phyloP scores from a whole-genome alignment of 768 basidiomycete genomes.

The Naganishia randhawae region DNA sequence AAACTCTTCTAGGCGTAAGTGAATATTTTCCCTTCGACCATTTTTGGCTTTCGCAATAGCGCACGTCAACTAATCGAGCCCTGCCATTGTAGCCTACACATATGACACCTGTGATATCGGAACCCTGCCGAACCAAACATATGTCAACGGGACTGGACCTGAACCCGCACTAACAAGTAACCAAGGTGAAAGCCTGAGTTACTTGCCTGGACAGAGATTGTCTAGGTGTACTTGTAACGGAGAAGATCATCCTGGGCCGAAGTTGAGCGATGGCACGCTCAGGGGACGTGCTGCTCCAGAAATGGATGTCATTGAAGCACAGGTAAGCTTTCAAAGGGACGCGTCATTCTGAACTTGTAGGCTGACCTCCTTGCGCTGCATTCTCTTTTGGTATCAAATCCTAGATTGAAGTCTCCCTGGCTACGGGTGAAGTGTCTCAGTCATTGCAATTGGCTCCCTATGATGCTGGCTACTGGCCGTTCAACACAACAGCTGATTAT shows the following conservation, averaged over 20 bases:
- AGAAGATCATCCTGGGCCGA: constrained; percentile 84
- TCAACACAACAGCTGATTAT: constrained; percentile 45
- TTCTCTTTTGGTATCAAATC: not conserved
- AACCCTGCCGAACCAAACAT: constrained; percentile 46
- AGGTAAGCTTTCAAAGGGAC: constrained; percentile 50
- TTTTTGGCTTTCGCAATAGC: not conserved
- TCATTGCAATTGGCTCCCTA: constrained; percentile 69
- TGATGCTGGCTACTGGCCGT: constrained; percentile 59
- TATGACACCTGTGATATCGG: constrained; percentile 49
- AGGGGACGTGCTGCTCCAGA: constrained; percentile 80
- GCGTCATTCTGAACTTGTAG: not conserved
- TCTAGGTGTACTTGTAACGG: constrained; percentile 81
- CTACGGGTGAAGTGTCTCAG: constrained; percentile 59
- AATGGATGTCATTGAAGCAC: constrained; percentile 87
- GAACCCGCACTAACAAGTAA: constrained; percentile 40
- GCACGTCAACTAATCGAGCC: not conserved
- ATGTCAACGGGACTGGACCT: constrained; percentile 38
- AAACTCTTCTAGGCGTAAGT: constrained; percentile 20
- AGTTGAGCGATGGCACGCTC: constrained; percentile 64
- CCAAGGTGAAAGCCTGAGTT: constrained; percentile 47
- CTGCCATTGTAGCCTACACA: constrained; percentile 33
- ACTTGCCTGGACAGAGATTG: constrained; percentile 48
- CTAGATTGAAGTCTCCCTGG: constrained; percentile 65
- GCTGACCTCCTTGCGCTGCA: not conserved
- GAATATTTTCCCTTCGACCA: not conserved